Base-by-base conservation (phyloP, 2,329 filamentous ascomycete genomes). In the Xenoacremonium recifei region DNA sequence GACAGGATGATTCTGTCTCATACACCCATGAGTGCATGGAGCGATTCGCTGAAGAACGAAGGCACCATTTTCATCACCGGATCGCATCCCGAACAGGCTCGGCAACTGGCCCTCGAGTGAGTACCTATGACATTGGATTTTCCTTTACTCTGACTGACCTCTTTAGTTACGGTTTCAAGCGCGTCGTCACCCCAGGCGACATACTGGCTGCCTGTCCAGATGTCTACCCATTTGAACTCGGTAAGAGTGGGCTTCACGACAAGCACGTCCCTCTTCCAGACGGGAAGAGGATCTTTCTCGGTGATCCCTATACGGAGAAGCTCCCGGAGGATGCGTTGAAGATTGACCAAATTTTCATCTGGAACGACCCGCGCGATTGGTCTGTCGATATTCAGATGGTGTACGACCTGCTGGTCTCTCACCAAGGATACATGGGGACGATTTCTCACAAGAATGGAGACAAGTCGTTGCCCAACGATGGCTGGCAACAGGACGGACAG, bases 361-460 rank as follows among this genome's bases (percentile, higher is more conserved):
- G 92, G 76, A 95, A 96, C 63, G 93, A 97, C 65, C 91, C 93
- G 4, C 81, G 93, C 42, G 93, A 99, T 70, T 99, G 93, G 93
- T 90, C 87, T 1, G 76, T 96, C 9, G 92, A 97, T 64, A 82
- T 82, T 3, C 87, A 95, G 61, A 71, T 97, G 54, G 85, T 97
- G 43, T 60, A 86, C 40, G 93, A 99, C 64, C 70, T 96, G 10
- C 71, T 97, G 6, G 75, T 95, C 30, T 96, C 91, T 1, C 73
- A 80, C 15, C 57, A 76, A n/a, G 93, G 93, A 15, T 80, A 88
- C 42, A 62, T 96, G 4, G 93, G 92, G 19, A 96, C 92, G 0
- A 74, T 87, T 31, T 92, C 87, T 0, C 51, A 73, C 10, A 82
- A 80, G 59, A 95, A 96, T 62, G 84, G 83, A 31, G 70, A 84